Evolutionary conservation across 1,284 basidiomycete genomes (phyloP).

Genomic region (Ceratobasidium sp.): DNA sequence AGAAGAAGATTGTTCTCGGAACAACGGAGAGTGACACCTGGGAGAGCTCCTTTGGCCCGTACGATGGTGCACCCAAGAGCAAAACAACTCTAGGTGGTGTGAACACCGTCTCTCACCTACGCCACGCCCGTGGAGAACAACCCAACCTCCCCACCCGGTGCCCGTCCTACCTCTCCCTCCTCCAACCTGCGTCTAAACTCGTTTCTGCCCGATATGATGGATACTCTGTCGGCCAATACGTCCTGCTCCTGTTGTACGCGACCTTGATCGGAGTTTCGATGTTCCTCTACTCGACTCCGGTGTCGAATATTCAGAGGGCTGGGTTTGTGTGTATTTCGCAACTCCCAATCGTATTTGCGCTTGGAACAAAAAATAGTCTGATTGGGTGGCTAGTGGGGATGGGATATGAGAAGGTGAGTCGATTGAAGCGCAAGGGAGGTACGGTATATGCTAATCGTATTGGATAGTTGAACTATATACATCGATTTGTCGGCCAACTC

Average conservation of each 20-base stretch:
- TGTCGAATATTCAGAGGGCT: constrained; percentile 44
- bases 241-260: constrained; percentile 39
- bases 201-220: constrained; percentile 36
- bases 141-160: constrained; percentile 42
- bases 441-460: constrained; percentile 13
- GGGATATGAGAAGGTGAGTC: constrained; percentile 48
- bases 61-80: constrained; percentile 35
- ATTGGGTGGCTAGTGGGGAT: constrained; percentile 46
- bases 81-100: neutral
- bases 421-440: neutral
- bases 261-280: constrained; percentile 36
- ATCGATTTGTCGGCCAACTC: constrained; percentile 48
- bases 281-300: constrained; percentile 45
- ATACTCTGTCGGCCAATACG: constrained; percentile 39
- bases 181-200: constrained; percentile 43
- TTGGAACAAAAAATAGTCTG: constrained; percentile 49
- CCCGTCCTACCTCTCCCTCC: constrained; percentile 45
- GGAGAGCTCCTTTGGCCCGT: constrained; percentile 27
- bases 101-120: constrained; percentile 33
- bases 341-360: constrained; percentile 46
- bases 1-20: constrained; percentile 32
- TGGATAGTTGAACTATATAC: constrained; percentile 48
- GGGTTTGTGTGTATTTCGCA: constrained; percentile 48
- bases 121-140: constrained; percentile 9
- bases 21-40: constrained; percentile 36